These are phyloP conservation scores for Verticillium longisporum DNA, from an alignment of 2,329 filamentous ascomycete genomes.

Conservation along the genomic window DNA sequence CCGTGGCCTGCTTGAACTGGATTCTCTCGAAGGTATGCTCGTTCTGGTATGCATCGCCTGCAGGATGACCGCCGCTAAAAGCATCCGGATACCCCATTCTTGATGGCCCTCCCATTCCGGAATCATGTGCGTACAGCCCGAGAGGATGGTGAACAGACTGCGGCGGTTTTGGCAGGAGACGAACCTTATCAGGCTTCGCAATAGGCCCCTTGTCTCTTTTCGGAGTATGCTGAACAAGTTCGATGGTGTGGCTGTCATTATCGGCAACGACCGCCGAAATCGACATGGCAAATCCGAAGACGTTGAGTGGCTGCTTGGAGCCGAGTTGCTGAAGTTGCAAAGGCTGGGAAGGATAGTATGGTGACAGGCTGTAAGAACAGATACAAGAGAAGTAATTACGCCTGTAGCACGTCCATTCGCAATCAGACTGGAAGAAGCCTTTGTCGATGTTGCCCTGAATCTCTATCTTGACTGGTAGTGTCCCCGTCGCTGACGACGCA, in stretches of 20 bases:
- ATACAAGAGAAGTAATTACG: slow-evolving; percentile 86
- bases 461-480: slow-evolving; percentile 55
- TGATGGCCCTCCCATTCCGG: slow-evolving; percentile 22
- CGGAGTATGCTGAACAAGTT: slow-evolving; percentile 84
- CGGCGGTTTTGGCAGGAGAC: slow-evolving; percentile 56
- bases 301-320: slow-evolving; percentile 50
- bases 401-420: slow-evolving; percentile 87
- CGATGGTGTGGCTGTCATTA: slow-evolving; percentile 67
- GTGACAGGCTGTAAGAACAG: slow-evolving; percentile 67
- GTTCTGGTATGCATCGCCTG: slow-evolving; percentile 32
- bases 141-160: slow-evolving; percentile 39
- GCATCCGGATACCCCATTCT: slow-evolving; percentile 14
- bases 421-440: slow-evolving; percentile 75
- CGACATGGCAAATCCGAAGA: slow-evolving; percentile 73
- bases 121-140: slow-evolving; percentile 35
- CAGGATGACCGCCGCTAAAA: slow-evolving; percentile 29
- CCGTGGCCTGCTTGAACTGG: slow-evolving; percentile 89
- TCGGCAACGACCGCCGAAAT: slow-evolving; percentile 80
- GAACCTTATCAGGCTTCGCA: slow-evolving; percentile 62
- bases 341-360: slow-evolving; percentile 38
- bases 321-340: slow-evolving; percentile 42
- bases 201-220: slow-evolving; percentile 86
- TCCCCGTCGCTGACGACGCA: slow-evolving; percentile 13
- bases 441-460: slow-evolving; percentile 81
- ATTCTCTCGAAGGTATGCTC: slow-evolving; percentile 76